Base-by-base conservation (phyloP, 331 rosid species). In the Cydonia oblonga region DNA sequence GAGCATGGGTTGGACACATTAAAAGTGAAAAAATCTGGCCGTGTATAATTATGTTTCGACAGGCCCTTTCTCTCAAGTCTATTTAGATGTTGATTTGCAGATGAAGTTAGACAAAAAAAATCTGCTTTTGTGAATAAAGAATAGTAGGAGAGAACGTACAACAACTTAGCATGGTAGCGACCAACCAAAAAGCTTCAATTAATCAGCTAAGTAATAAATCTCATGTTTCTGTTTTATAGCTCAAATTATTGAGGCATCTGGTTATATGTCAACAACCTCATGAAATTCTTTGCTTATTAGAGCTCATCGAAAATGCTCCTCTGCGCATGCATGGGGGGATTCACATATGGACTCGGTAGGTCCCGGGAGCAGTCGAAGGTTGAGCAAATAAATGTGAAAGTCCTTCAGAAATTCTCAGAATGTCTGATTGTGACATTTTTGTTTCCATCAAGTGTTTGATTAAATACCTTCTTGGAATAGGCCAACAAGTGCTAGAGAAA, bases 31-130 rank as follows among this genome's bases (percentile, higher is more conserved):
- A 54, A 40, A 66, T 53, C 4, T 46, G 49, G 46, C 53, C 62
- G 63, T 25, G 66, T 22, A 72, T 19, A 35, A 35, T 38, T 38
- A 9, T 74, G 84, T 4, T 71, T 79, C 13, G 84, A 81, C 83
- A 83, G 58, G 40, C 64, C 64, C 35, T 33, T 70, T 71, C 32
- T 63, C 33, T 66, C 42, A 60, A 69, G 70, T 53, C 80, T 56
- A 64, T 52, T 79, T 69, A 60, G 82, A 79, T 67, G 80, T 80
- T 81, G 82, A 79, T 75, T 79, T 77, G 58, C 60, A 75, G 69
- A 78, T 68, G 70, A 60, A 68, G 76, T 64, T 9, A 69, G 81
- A 79, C 86, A 7, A 32, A 82, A 82, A 70, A 71, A 18, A 24
- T 35, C 33, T 56, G 56, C 30, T 29, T 72, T 44, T 64, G 64